Evolutionary conservation across 495 filamentous ascomycete species (phyloP).

Genomic region (Cercophora samala): DNA sequence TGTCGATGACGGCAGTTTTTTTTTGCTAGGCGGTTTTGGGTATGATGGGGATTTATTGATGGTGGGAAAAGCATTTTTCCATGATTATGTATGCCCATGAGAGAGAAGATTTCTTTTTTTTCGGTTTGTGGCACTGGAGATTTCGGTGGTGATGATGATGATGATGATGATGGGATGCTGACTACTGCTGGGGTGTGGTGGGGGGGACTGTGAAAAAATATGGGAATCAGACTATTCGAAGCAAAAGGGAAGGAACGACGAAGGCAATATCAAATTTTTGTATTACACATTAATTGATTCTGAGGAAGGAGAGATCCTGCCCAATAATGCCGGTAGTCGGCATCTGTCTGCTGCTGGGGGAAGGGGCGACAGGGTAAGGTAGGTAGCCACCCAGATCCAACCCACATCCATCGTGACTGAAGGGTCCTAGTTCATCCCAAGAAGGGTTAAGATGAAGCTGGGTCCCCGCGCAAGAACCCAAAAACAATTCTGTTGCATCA

Average conservation of each 20-base stretch:
- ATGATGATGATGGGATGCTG: neutral
- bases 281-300: neutral
- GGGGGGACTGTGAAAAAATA: too few species aligned
- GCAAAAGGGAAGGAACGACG: neutral
- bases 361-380: neutral
- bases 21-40: neutral
- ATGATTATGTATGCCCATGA: conserved; percentile 3
- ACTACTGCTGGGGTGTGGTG: neutral
- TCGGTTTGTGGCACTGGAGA: neutral
- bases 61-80: neutral
- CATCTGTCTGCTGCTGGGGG: neutral
- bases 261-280: neutral
- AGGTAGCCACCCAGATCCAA: neutral
- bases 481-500: neutral
- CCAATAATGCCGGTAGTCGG: neutral
- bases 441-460: neutral
- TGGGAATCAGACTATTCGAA: neutral
- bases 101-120: neutral
- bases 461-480: neutral
- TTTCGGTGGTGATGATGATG: neutral
- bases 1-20: neutral
- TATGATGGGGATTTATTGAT: neutral
- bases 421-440: neutral
- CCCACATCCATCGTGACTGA: neutral
- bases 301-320: too few species aligned